Evolutionary conservation across 2,329 filamentous ascomycete genomes (phyloP).

Genomic region (Fusarium tupiense): DNA sequence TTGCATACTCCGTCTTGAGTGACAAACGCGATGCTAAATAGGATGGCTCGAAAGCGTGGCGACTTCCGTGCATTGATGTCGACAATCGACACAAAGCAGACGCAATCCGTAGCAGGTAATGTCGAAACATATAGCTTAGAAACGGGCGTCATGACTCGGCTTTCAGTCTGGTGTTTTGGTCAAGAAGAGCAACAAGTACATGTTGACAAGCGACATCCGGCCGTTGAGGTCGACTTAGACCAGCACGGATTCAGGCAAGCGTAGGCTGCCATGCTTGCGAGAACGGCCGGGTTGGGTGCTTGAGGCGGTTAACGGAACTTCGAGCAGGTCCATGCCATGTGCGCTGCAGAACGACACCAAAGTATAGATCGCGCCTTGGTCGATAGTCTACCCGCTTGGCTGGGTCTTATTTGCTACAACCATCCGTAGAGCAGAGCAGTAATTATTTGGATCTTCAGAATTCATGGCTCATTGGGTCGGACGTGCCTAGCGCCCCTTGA

Average conservation of each 20-base stretch:
- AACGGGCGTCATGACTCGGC: conserved; percentile 20
- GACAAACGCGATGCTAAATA: neutral
- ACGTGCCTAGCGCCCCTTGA: conserved; percentile 32
- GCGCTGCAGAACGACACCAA: conserved; percentile 1
- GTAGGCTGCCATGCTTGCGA: conserved; percentile 4
- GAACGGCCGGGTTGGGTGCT: conserved; percentile 20
- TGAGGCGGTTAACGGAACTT: conserved; percentile 28
- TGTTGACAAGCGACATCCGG: neutral
- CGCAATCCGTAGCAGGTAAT: neutral
- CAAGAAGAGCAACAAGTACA: neutral
- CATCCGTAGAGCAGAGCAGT: neutral
- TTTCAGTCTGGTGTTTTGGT: neutral
- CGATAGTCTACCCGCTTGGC: conserved; percentile 16
- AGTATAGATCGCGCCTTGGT: conserved; percentile 7
- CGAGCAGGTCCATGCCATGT: conserved; percentile 17
- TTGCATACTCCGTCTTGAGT: neutral
- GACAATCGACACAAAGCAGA: neutral
- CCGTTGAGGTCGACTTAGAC: conserved; percentile 9
- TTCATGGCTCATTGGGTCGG: conserved; percentile 25
- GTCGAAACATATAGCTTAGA: neutral
- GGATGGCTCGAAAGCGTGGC: neutral
- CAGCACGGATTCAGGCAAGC: conserved; percentile 3
- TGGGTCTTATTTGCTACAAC: neutral
- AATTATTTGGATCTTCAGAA: neutral
- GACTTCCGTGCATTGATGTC: neutral